Conservation (phyloP, 495 filamentous ascomycete species). For the Hypoxylon crocopeplum region DNA sequence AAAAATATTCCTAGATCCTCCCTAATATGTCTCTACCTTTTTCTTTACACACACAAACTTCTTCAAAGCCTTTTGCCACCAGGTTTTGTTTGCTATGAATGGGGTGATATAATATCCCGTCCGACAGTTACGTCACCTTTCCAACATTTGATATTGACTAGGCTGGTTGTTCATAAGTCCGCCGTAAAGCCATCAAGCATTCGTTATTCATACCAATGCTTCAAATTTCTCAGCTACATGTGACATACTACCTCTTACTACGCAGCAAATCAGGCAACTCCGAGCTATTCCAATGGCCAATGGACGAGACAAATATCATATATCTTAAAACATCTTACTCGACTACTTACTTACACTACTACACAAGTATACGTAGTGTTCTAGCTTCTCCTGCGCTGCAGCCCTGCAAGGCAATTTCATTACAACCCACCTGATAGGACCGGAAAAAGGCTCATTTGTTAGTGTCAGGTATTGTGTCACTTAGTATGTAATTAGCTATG, state of each 20-base stretch:
- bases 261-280: constrained; percentile 11
- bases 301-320: no score
- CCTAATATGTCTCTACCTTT: neutral
- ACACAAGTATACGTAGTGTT: neutral
- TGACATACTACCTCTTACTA: constrained; percentile 25
- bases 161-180: neutral
- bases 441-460: constrained; percentile 23
- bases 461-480: neutral
- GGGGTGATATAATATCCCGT: neutral
- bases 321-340: constrained; percentile 14
- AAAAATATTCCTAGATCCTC: neutral
- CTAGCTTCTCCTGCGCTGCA: constrained; percentile 6
- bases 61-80: constrained; percentile 11
- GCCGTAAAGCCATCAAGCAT: neutral
- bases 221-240: constrained; percentile 15
- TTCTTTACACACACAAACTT: constrained; percentile 2
- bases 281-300: constrained; percentile 8
- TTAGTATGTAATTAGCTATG: neutral
- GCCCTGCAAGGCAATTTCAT: constrained; percentile 12
- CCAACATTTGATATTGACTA: neutral
- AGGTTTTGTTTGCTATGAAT: neutral
- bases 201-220: neutral
- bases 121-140: constrained; percentile 14
- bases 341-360: neutral
- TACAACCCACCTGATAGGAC: constrained; percentile 19